Percentiles rank a stretch among this genome's conserved stretches.
These are phyloP conservation scores for Rutstroemia sp. DNA, from an alignment of 2,329 filamentous ascomycete genomes.

Conservation along the genomic window DNA sequence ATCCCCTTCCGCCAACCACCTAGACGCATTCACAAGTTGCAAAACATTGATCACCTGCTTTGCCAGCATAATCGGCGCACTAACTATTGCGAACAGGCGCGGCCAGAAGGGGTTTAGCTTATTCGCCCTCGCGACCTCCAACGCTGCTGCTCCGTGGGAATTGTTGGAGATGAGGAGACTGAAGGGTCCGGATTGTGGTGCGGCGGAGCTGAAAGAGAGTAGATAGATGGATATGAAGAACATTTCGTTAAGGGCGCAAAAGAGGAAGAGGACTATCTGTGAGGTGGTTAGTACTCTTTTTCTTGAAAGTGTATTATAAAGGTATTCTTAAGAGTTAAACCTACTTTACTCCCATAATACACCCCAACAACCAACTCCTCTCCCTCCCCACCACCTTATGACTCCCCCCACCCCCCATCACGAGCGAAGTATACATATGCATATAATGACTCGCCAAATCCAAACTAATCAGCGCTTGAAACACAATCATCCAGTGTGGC, in stretches of 20 bases:
- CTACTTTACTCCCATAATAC: slow-evolving; percentile 98
- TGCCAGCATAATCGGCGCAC: slow-evolving; percentile 76
- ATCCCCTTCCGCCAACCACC: slow-evolving; percentile 88
- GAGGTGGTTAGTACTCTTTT: neutral
- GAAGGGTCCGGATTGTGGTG: slow-evolving; percentile 45
- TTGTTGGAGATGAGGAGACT: slow-evolving; percentile 71
- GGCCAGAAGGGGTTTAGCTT: slow-evolving; percentile 75
- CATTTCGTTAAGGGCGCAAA: slow-evolving; percentile 85
- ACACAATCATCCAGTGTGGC: slow-evolving; percentile 86
- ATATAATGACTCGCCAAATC: slow-evolving; percentile 97
- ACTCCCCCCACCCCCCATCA: slow-evolving; percentile 75
- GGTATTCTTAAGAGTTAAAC: no score
- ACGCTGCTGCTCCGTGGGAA: slow-evolving; percentile 84
- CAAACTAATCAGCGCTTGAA: slow-evolving; percentile 86
- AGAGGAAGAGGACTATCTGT: slow-evolving; percentile 82
- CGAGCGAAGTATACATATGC: slow-evolving; percentile 95
- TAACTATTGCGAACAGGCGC: slow-evolving; percentile 74
- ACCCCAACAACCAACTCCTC: slow-evolving; percentile 84
- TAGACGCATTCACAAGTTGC: slow-evolving; percentile 87
- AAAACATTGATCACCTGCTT: slow-evolving; percentile 95
- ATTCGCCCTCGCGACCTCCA: slow-evolving; percentile 89
- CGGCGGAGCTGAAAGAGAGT: slow-evolving; percentile 77
- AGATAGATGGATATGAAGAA: slow-evolving; percentile 99
- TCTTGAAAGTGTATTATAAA: no score
- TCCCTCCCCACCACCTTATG: slow-evolving; percentile 92